Evolutionary conservation across 2,329 filamentous ascomycete genomes (phyloP), one percentile per base, ranked within the genome.

Genomic region (Dactylonectria macrodidyma): DNA sequence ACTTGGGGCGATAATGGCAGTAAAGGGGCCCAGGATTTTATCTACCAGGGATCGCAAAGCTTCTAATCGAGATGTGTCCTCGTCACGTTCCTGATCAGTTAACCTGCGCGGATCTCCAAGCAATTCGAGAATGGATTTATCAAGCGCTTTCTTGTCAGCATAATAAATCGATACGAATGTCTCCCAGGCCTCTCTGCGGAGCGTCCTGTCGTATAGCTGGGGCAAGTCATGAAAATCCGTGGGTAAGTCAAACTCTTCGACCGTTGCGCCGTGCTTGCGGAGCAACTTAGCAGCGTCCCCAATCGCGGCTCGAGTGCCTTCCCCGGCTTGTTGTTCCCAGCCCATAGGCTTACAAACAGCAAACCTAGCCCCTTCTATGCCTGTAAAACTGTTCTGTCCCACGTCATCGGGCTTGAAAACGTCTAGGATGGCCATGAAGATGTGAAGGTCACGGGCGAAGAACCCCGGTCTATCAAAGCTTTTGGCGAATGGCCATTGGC

Each of bases 381-480:
- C 80, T 0, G 62, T 50, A 2, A 78, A 75, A 0, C 67, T n/a
- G 1, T 77, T 67, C 0, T 78, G 44, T 1, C 82, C 77, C 61
- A 90, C 86, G 63, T 91, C 89, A 1, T 80, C 71, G 0, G 93
- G 73, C 1, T 79, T 80, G 62, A 92, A 90, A 0, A 86, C 80
- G 8, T 87, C 84, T 1, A 36, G 34, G 34, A 36, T 36, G 34
- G 85, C 81, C 0, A 93, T 76, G 0, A 91, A 76, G 0, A 93
- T 76, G 65, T 93, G 91, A 1, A 90, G 81, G 7, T 81, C 84
- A 0, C 90, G 85, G 0, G 88, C 84, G 65, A 87, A 92, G 11
- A 91, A 80, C 1, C 91, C 91, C 0, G 91, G 73, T 0, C 90
- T 93, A 72, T 93, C 91, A 10, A 90, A 81, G 1, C 84, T 88